These are phyloP conservation scores for Geosmithia flava DNA, from an alignment of 2,329 filamentous ascomycete species.

Conservation along the genomic window DNA sequence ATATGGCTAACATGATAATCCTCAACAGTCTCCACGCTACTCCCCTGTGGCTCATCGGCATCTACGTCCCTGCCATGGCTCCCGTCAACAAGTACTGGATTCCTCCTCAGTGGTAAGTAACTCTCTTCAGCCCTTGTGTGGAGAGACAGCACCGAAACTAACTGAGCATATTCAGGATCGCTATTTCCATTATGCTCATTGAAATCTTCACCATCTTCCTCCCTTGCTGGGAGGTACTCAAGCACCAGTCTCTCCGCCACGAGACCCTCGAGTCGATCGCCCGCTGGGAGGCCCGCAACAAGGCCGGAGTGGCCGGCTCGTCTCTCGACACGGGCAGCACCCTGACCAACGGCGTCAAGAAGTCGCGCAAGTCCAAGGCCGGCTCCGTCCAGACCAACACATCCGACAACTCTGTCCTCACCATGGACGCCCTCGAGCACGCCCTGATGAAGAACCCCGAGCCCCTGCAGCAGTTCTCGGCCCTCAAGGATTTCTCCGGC, in stretches of 20 bases:
- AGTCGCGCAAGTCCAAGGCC: constrained; percentile 18
- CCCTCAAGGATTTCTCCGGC: constrained; percentile 53
- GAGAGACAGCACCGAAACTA: neutral
- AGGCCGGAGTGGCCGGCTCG: constrained; percentile 9
- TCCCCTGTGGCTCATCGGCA: constrained; percentile 54
- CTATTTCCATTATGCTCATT: constrained; percentile 45
- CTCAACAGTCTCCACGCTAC: constrained; percentile 43
- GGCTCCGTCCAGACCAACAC: constrained; percentile 20
- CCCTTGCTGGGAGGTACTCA: constrained; percentile 46
- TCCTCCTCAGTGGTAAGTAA: constrained; percentile 48
- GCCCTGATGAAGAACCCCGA: constrained; percentile 45
- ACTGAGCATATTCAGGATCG: constrained; percentile 12
- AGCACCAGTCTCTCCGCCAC: constrained; percentile 22
- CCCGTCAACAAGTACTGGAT: constrained; percentile 41
- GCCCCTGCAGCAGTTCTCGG: constrained; percentile 51
- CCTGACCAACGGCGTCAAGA: constrained; percentile 9
- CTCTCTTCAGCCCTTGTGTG: neutral
- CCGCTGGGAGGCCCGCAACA: constrained; percentile 27
- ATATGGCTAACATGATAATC: neutral
- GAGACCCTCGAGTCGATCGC: constrained; percentile 31
- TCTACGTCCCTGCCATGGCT: constrained; percentile 37
- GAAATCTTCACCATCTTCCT: constrained; percentile 51
- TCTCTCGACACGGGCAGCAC: constrained; percentile 15
- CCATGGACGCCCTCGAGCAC: constrained; percentile 50
- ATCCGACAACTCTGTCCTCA: constrained; percentile 24